Evolutionary conservation across 192 early-diverging fungal species (phyloP).

Genomic region (Backusella macrospora): DNA sequence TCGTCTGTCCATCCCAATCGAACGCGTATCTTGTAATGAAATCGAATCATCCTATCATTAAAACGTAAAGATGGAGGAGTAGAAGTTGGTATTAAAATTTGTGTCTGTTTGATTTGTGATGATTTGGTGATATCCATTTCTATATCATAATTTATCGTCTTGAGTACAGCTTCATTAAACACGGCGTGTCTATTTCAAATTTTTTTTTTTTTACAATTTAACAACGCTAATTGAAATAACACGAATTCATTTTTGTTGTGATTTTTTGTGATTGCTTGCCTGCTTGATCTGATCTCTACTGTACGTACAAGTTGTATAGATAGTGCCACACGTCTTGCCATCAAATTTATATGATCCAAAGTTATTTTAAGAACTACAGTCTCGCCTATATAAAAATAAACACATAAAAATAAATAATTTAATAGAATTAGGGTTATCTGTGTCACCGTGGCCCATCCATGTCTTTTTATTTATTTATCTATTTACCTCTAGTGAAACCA

Average conservation of each 20-base stretch:
- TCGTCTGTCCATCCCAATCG: neutral
- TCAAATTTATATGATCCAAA: slow-evolving; percentile 18
- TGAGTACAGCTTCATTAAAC: slow-evolving; percentile 11
- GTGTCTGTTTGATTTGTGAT: slow-evolving; percentile 22
- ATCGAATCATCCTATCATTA: slow-evolving; percentile 23
- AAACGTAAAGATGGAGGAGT: slow-evolving; percentile 32
- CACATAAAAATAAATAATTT: neutral
- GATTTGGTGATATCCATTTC: slow-evolving; percentile 14
- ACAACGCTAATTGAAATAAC: too few relatives aligned
- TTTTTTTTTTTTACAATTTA: too few relatives aligned
- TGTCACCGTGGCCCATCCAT: too few relatives aligned
- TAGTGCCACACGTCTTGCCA: slow-evolving; percentile 20
- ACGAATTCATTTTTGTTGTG: too few relatives aligned
- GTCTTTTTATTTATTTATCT: neutral
- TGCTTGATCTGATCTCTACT: slow-evolving; percentile 24
- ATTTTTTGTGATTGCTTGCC: neutral
- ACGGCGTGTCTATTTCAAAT: slow-evolving; percentile 3
- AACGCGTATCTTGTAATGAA: slow-evolving; percentile 37
- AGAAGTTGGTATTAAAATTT: slow-evolving; percentile 30
- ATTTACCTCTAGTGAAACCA: slow-evolving; percentile 41
- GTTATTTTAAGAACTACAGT: slow-evolving; percentile 4
- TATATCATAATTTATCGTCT: slow-evolving; percentile 13
- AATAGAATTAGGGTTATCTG: neutral
- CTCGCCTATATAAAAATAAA: slow-evolving; percentile 7
- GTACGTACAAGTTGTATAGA: slow-evolving; percentile 28